Evolutionary conservation across 139 green algal species (phyloP), one percentile per base, ranked within the genome.

Genomic region (Chlamydomonas schloesseri): DNA sequence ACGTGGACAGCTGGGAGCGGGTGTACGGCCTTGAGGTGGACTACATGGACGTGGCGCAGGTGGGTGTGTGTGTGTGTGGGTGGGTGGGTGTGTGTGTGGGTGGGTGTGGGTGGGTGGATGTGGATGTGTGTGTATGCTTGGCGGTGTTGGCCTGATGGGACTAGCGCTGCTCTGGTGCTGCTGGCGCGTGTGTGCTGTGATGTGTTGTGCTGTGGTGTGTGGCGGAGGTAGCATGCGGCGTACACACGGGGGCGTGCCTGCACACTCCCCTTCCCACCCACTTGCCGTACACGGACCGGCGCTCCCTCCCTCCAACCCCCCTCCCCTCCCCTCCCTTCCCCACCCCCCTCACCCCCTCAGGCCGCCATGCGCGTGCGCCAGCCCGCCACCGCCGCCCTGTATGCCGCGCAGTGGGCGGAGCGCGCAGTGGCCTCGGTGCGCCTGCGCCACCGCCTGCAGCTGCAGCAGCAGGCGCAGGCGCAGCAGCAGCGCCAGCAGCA

Each of bases 1-100:
- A 46, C 46, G 78, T 84, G 47, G 78, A 84, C 64, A 23, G 42
- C 36, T 93, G 87, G 73, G n/a, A 64, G 28, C 73, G 90, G 70
- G 93, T 94, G 55, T 98, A 95, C 91, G 97, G 95, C 90, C 55
- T 98, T 58, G 80, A 96, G 20, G 3, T 97, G 1, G 91, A 97
- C 76, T 97, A 98, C 73, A 82, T 98, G 31, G 46, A 81, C 0
- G 87, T 96, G 20, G 95, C 96, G 23, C 71, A 71, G 58, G 94
- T 95, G 23, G 92, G 95, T 0, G 79, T 94, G 20, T 23, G 18
- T 62, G 42, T n/a, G 42, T 8, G 42, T 64, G 21, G 20, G 2
- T 10, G 13, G 55, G 37, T 9, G 75, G 72, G 53, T 50, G 55
- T 0, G 2, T n/a, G 31, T 46, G 34, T 10, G 50, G 67, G 60